phyloP scores from a whole-genome alignment of 2,329 filamentous ascomycete species.

The Grosmannia penicillata region DNA sequence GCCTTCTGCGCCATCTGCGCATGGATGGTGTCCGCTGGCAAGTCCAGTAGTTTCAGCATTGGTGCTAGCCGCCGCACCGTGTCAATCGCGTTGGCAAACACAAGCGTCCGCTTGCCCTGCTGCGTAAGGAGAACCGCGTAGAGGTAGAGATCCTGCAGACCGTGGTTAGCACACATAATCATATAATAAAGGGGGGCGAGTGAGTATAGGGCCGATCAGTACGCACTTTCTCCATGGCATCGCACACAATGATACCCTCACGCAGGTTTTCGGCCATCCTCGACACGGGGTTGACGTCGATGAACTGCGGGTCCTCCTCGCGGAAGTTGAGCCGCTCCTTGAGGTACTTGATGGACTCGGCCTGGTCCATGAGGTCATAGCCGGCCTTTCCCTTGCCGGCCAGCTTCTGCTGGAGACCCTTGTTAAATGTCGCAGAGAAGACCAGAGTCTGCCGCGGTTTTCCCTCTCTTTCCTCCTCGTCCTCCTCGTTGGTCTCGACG shows the following conservation, averaged over 20 bases:
- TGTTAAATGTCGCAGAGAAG: slow-evolving; percentile 93
- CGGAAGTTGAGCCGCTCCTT: slow-evolving; percentile 81
- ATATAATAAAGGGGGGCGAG: background rate
- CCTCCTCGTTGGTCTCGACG: slow-evolving; percentile 42
- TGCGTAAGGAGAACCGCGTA: slow-evolving; percentile 79
- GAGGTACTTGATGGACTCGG: slow-evolving; percentile 83
- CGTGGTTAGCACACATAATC: slow-evolving; percentile 8
- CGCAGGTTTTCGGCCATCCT: slow-evolving; percentile 79
- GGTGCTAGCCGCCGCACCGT: slow-evolving; percentile 77
- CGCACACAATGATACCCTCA: slow-evolving; percentile 85
- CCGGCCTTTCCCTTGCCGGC: slow-evolving; percentile 63
- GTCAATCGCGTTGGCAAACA: slow-evolving; percentile 94
- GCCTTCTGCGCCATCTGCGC: slow-evolving; percentile 95
- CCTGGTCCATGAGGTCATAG: slow-evolving; percentile 51
- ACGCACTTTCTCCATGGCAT: slow-evolving; percentile 72
- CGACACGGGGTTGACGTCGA: slow-evolving; percentile 78
- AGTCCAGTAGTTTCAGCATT: slow-evolving; percentile 66
- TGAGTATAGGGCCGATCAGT: background rate
- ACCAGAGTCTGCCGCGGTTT: slow-evolving; percentile 69
- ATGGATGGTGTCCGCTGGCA: slow-evolving; percentile 67
- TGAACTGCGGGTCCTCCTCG: slow-evolving; percentile 70
- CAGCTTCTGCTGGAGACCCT: slow-evolving; percentile 79
- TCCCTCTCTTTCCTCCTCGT: slow-evolving; percentile 26
- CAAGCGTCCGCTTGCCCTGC: slow-evolving; percentile 62
- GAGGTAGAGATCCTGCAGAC: slow-evolving; percentile 64